These are phyloP conservation scores for Psilocybe cubensis DNA, from an alignment of 768 basidiomycete species.

Conservation along the genomic window DNA sequence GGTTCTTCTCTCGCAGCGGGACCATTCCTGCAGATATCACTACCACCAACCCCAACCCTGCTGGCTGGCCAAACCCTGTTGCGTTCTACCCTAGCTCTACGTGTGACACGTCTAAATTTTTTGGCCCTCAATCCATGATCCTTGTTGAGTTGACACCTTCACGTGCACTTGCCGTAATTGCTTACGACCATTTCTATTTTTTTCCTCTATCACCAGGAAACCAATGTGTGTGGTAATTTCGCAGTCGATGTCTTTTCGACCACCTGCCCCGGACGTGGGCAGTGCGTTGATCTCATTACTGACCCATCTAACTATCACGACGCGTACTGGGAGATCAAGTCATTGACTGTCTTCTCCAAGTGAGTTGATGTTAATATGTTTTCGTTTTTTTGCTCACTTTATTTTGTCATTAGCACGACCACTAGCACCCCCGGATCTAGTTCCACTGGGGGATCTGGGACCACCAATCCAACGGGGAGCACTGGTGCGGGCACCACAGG, in stretches of 20 bases:
- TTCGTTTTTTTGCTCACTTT: neutral
- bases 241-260: conserved; percentile 3
- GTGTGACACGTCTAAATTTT: conserved; percentile 12
- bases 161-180: neutral
- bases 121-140: conserved; percentile 16
- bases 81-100: conserved; percentile 10
- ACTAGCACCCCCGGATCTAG: neutral
- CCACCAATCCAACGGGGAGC: neutral
- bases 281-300: conserved; percentile 6
- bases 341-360: conserved; percentile 11
- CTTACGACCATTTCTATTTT: neutral
- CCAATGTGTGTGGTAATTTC: conserved; percentile 11
- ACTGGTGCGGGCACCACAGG: neutral
- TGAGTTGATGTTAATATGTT: neutral
- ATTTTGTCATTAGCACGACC: neutral
- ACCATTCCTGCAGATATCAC: conserved; percentile 7
- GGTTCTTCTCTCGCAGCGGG: conserved; percentile 13
- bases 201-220: conserved; percentile 3
- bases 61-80: conserved; percentile 8
- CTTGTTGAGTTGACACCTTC: conserved; percentile 8
- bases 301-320: conserved; percentile 7
- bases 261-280: neutral
- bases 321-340: conserved; percentile 14
- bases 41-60: conserved; percentile 6
- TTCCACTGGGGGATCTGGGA: neutral